Conservation (phyloP, 768 basidiomycete species). For the Boletus speciosus region DNA sequence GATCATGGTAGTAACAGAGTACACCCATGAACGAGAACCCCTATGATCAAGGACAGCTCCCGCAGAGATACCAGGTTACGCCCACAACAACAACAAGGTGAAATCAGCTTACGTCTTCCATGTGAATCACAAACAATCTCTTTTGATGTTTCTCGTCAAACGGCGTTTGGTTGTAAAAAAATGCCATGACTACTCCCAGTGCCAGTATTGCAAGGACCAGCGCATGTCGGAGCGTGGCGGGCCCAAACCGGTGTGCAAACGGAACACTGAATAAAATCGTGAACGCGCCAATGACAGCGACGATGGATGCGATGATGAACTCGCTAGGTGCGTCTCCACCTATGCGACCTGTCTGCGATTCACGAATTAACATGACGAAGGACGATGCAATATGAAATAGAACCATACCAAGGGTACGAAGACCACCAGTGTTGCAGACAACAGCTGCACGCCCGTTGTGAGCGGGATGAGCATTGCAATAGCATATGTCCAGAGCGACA, state of each 20-base stretch:
- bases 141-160: constrained; percentile 89
- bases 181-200: constrained; percentile 50
- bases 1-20: neutral
- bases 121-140: constrained; percentile 76
- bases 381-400: neutral
- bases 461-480: constrained; percentile 56
- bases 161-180: constrained; percentile 56
- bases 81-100: neutral
- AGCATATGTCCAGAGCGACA: constrained; percentile 63
- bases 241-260: constrained; percentile 71
- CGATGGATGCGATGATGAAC: constrained; percentile 79
- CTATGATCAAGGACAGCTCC: neutral
- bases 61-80: neutral
- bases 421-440: constrained; percentile 68
- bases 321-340: constrained; percentile 84
- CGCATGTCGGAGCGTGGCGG: constrained; percentile 32
- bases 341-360: constrained; percentile 69
- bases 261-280: constrained; percentile 60
- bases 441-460: constrained; percentile 53
- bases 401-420: constrained; percentile 79
- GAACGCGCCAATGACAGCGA: constrained; percentile 54
- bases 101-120: constrained; percentile 68
- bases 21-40: neutral
- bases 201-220: constrained; percentile 45
- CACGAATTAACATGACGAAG: constrained; percentile 2